Base-by-base conservation (phyloP, 768 basidiomycete genomes). In the Tricholoma flavovirens region DNA sequence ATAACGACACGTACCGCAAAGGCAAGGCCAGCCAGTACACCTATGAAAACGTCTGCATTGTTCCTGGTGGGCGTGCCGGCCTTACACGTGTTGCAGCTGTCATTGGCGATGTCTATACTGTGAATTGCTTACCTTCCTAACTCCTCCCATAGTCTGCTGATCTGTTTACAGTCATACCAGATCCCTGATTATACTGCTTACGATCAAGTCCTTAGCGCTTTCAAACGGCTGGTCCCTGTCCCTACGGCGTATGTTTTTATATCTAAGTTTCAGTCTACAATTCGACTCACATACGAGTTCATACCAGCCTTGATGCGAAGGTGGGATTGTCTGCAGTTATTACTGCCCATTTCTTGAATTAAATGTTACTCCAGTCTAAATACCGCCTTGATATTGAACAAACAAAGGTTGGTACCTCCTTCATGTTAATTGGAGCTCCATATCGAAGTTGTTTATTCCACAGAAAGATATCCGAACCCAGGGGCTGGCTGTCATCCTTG, bases 111-210 rank as follows among this genome's bases (percentile, higher is more conserved):
- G 91, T 94, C 51, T 93, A 91, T 62, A 87, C 85, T 40, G 90
- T 88, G 61, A 58, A 78, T 64, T 3, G 4, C 6, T 14, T 43
- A n/a, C 54, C 51, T 58, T 46, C 49, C 9, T 35, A 45, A 35
- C 52, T 48, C 19, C 11, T 55, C 49, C 46, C 29, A 7, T 11
- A 32, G 29, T 22, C 38, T 51, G 48, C 51, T 53, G 51, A 56
- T 45, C 45, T 53, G 32, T 51, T 12, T 64, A 17, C 60, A 91
- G 83, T 88, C 88, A 11, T 95, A 93, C 69, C 92, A 93, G 71
- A 79, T 95, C 33, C 93, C 93, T 2, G 93, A 95, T 67, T 95
- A 94, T 68, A 94, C 93, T 9, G 89, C 89, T 11, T 91, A 90
- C 57, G 88, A 90, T 69, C 89, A 91, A 72, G 83, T 91, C 24